Evolutionary conservation across 352 stramenopile species (phyloP), one percentile per base, ranked within the genome.

Genomic region (Plasmopara halstedii): DNA sequence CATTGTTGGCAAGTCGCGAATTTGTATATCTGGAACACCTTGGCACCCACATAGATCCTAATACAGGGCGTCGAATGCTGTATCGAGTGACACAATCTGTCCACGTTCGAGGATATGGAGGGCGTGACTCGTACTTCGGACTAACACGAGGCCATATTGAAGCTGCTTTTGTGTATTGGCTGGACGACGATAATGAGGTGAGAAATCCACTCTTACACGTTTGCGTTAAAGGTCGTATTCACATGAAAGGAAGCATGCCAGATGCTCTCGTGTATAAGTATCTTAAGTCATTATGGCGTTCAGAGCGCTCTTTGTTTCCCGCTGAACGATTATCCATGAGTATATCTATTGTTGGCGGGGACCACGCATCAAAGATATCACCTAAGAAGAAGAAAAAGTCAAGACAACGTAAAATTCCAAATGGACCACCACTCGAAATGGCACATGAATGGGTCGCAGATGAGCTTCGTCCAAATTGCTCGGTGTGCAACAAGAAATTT

Each of bases 21-120:
- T 84, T 85, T 39, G 72, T 85, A 5, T 77, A 72, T 46, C 58
- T 88, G 15, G 77, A 88, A 41, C 73, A 84, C 50, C 66, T 75
- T 38, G 77, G 77, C 21, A 77, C 71, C 5, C 67, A 84, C 33
- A 59, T 86, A 14, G 64, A 76, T 33, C 32, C 57, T 29, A 45
- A 58, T 39, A 58, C 61, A 11, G 73, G 73, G n/a, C 56, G 63
- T 19, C 64, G 68, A 17, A 59, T 83, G 55, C 58, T 88, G 26
- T 86, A 79, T 62, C 72, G 73, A 38, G 64, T 85, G 26, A 46
- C 75, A 17, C 73, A 86, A 42, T 85, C 74, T 1, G 54, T 88
- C 11, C 67, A 80, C 20, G 56, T 86, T 47, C 47, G 64, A 18
- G 61, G 64, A 11, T 88, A 83, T 32, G 75, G 75, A 13, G 73